Evolutionary conservation across 139 green algal genomes (phyloP).

Genomic region (Closterium sp.): DNA sequence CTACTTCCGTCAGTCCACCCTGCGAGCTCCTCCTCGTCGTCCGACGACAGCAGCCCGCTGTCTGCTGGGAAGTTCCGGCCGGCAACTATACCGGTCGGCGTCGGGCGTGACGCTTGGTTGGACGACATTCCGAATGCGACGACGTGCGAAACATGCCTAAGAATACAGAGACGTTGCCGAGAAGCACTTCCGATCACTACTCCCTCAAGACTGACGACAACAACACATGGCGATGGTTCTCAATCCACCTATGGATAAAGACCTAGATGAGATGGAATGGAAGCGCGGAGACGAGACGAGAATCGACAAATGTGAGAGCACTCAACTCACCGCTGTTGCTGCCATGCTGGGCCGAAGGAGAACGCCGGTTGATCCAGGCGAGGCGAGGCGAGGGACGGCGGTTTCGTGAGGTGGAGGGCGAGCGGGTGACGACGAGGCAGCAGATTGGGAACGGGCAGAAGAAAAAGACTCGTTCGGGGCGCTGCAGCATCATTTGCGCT

Average conservation of each 20-base stretch:
- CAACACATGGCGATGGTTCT: no score
- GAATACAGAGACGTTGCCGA: not conserved
- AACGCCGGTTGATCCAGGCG: no score
- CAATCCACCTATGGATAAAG: no score
- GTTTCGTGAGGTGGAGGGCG: not conserved
- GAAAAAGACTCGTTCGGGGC: not conserved
- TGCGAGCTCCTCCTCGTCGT: not conserved
- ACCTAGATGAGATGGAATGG: not conserved
- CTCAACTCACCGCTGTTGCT: no score
- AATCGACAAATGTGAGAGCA: no score
- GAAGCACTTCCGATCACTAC: not conserved
- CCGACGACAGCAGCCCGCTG: not conserved
- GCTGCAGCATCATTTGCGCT: not conserved
- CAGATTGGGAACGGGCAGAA: not conserved
- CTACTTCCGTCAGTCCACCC: not conserved
- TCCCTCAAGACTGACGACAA: not conserved
- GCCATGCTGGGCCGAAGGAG: no score
- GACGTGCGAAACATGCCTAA: not conserved
- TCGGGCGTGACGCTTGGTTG: not conserved
- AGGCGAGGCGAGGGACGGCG: no score
- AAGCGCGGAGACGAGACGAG: not conserved
- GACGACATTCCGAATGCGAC: not conserved
- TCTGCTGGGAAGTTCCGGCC: not conserved
- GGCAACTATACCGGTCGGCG: not conserved
- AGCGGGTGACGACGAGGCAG: no score